Conservation (phyloP, 176 grass and related monocot species). For the Saccharum spontaneum region DNA sequence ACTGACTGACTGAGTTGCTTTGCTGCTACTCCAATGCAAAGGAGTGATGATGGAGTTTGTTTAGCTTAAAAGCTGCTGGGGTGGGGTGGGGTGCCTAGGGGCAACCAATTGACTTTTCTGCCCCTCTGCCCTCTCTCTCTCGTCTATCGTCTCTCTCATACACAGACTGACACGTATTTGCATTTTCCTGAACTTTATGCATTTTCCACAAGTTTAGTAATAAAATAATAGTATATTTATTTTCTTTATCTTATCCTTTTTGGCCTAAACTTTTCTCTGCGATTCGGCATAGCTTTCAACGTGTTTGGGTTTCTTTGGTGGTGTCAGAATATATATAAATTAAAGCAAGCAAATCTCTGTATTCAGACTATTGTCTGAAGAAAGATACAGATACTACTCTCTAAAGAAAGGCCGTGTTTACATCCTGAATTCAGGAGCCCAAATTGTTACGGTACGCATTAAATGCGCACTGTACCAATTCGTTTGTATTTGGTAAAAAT, state of each 20-base stretch:
- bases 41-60: slow-evolving; percentile 36
- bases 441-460: too few species aligned
- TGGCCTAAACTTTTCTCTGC: not conserved
- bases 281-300: not conserved
- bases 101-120: not conserved
- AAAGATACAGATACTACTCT: not conserved
- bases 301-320: not conserved
- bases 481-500: too few species aligned
- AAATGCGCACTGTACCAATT: too few species aligned
- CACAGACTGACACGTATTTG: not conserved
- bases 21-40: slow-evolving; percentile 46
- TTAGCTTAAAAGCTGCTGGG: slow-evolving; percentile 42
- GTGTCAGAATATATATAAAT: too few species aligned
- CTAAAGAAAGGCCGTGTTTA: too few species aligned
- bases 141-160: not conserved
- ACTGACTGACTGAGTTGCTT: slow-evolving; percentile 20
- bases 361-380: not conserved
- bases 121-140: not conserved
- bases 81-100: not conserved
- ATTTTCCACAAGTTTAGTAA: not conserved
- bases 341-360: not conserved
- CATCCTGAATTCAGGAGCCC: too few species aligned
- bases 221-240: not conserved
- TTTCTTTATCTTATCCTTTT: not conserved
- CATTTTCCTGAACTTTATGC: not conserved